Evolutionary conservation across 2,329 filamentous ascomycete species (phyloP).

Genomic region (Ophiostoma ips): DNA sequence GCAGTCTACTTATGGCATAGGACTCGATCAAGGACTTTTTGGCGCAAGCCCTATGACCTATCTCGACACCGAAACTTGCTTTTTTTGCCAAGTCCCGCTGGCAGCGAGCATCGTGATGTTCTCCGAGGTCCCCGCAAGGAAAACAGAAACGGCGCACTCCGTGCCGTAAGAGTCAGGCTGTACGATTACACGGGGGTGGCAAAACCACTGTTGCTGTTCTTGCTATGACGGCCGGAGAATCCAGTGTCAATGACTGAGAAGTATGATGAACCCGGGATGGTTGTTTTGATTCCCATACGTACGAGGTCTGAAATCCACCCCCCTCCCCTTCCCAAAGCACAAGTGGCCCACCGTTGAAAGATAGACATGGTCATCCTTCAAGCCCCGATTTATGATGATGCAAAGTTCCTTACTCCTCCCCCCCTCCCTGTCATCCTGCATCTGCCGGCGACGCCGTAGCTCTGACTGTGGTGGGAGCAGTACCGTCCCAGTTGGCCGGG

Average conservation of each 20-base stretch:
- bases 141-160: neutral
- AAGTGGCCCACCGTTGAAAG: neutral
- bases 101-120: too few relatives aligned
- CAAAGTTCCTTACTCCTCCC: too few relatives aligned
- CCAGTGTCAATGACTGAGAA: too few relatives aligned
- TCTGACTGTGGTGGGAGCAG: neutral
- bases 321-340: too few relatives aligned
- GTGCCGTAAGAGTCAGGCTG: neutral
- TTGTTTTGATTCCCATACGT: too few relatives aligned
- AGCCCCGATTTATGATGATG: constrained; percentile 6
- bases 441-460: constrained; percentile 11
- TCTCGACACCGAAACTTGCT: too few relatives aligned
- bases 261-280: too few relatives aligned
- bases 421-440: constrained; percentile 3
- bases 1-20: too few relatives aligned
- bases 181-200: constrained; percentile 1
- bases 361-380: neutral
- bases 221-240: neutral
- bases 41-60: too few relatives aligned
- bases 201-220: neutral
- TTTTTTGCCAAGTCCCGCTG: too few relatives aligned
- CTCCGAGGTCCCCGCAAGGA: neutral
- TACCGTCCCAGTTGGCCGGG: constrained; percentile 7
- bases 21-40: too few relatives aligned
- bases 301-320: too few relatives aligned